Evolutionary conservation across 2,329 filamentous ascomycete genomes (phyloP).

Genomic region (Talaromyces piceae): DNA sequence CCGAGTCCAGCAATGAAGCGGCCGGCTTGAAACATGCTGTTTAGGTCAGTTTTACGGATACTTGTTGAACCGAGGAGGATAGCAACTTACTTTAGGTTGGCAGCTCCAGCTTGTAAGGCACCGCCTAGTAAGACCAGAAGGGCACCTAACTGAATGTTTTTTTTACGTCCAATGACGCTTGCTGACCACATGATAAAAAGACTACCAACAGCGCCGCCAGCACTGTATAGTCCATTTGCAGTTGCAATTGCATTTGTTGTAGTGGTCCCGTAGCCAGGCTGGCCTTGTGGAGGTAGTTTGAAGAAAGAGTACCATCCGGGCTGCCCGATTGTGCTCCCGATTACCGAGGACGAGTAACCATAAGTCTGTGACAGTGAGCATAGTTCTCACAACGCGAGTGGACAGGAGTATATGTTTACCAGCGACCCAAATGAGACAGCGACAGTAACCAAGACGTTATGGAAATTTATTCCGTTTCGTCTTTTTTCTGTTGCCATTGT

Average conservation of each 20-base stretch:
- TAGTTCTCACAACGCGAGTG: neutral
- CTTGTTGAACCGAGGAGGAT: neutral
- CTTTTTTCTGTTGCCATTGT: neutral
- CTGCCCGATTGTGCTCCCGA: slow-evolving; percentile 47
- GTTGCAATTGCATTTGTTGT: slow-evolving; percentile 44
- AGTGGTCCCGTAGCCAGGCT: slow-evolving; percentile 39
- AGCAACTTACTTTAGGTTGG: slow-evolving; percentile 34
- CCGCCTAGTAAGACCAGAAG: slow-evolving; percentile 41
- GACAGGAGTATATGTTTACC: slow-evolving; percentile 16
- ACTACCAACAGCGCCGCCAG: slow-evolving; percentile 42
- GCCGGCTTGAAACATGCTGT: slow-evolving; percentile 40
- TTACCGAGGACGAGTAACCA: slow-evolving; percentile 45
- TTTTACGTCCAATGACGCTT: slow-evolving; percentile 37
- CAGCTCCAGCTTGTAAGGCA: slow-evolving; percentile 40
- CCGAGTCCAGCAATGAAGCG: slow-evolving; percentile 37
- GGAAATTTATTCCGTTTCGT: neutral
- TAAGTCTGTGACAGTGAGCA: slow-evolving; percentile 35
- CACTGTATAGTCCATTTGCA: slow-evolving; percentile 43
- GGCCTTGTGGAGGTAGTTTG: slow-evolving; percentile 36
- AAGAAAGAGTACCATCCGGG: slow-evolving; percentile 48
- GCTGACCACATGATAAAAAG: slow-evolving; percentile 47
- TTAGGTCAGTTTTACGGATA: slow-evolving; percentile 5
- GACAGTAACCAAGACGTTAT: slow-evolving; percentile 20
- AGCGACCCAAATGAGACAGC: slow-evolving; percentile 35
- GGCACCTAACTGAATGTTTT: slow-evolving; percentile 42